Base-by-base conservation (phyloP, 805 yeast species). In the Metschnikowia baotianmanensis region DNA sequence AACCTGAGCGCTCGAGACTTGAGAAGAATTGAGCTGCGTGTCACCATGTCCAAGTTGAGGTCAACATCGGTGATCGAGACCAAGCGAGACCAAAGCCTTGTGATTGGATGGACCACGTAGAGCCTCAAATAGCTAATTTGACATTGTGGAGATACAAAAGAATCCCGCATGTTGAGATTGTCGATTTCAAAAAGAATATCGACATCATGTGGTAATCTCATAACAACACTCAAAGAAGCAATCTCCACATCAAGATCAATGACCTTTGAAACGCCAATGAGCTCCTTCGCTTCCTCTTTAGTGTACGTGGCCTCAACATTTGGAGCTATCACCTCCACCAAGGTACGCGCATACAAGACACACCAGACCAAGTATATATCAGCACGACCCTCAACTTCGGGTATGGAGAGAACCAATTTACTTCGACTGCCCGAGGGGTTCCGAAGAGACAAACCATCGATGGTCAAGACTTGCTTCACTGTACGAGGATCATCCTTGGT, bases 81-180 rank as follows among this genome's bases (percentile, higher is more conserved):
- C 50, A 52, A 67, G 34, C 62, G 62, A 31, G 63, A 63, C 67
- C 72, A 77, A 51, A 53, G 51, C 16, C 63, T 61, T 1, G 72
- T 63, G 56, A 69, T 61, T 0, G 83, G 82, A 43, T 76, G 78
- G 9, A 67, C 58, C 6, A 77, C 74, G 50, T 72, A 78, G 33
- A 77, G 53, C 33, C 82, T 57, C 15, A 65, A 47, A 38, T 62
- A 66, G 25, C 61, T 58, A n/a, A 73, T 55, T 6, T 51, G 52
- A 16, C 65, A 41, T 11, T 53, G 40, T 5, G 69, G 69, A 13
- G 63, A 48, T 4, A 46, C 50, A 9, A 62, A 45, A 1, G 53
- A 55, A 33, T 62, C 59, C 11, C 52, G 38, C 17, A 65, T 40
- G 15, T 48, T 47, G 15, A 70, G 49, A 8, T 58, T 52, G 42